Conservation (phyloP, 2,329 filamentous ascomycete genomes). For the Venturia nashicola region DNA sequence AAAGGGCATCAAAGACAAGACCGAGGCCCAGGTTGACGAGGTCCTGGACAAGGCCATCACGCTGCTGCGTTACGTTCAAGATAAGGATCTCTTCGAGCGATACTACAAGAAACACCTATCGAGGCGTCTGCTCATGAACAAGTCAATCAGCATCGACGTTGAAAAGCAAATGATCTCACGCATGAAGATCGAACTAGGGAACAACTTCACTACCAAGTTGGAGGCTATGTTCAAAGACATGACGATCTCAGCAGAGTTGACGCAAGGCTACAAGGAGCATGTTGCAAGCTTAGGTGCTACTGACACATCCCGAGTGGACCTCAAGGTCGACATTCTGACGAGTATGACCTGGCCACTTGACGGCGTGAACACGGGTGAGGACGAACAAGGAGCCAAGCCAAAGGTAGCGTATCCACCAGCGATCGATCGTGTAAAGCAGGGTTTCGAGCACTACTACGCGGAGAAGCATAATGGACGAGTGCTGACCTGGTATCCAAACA, state of each 20-base stretch:
- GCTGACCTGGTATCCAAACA: constrained; percentile 66
- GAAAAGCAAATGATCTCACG: constrained; percentile 92
- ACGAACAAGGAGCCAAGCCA: constrained; percentile 34
- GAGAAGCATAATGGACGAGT: constrained; percentile 78
- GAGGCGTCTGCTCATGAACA: constrained; percentile 73
- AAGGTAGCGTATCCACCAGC: constrained; percentile 61
- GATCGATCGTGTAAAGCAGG: constrained; percentile 63
- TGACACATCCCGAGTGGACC: constrained; percentile 53
- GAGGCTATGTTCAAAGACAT: constrained; percentile 99
- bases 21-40: constrained; percentile 71
- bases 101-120: constrained; percentile 98
- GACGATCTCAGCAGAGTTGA: constrained; percentile 74
- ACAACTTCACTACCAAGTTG: constrained; percentile 82
- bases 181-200: constrained; percentile 95
- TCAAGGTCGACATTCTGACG: constrained; percentile 76
- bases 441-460: constrained; percentile 81
- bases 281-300: constrained; percentile 45
- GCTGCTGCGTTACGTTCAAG: constrained; percentile 74
- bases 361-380: constrained; percentile 53
- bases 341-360: constrained; percentile 94
- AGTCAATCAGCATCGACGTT: constrained; percentile 80
- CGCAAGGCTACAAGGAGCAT: constrained; percentile 58
- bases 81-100: constrained; percentile 89
- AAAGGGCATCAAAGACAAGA: constrained; percentile 85
- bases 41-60: constrained; percentile 83